Conservation (phyloP, 495 filamentous ascomycete genomes). For the Lasiosphaeriaceae sp. region DNA sequence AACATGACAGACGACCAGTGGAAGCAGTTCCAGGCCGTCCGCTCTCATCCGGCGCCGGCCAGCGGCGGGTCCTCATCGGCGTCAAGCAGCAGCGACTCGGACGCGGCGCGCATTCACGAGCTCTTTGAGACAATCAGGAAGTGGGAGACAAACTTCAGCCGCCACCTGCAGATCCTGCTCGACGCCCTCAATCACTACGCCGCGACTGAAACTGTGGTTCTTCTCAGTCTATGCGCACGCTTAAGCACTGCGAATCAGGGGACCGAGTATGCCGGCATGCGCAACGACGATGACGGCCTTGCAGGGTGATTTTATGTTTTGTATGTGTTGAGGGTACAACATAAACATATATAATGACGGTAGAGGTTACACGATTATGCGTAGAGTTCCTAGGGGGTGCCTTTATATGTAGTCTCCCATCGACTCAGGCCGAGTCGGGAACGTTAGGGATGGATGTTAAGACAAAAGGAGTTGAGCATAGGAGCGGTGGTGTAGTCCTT, state of each 20-base stretch:
- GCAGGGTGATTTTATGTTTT: too few relatives aligned
- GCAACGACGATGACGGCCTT: constrained; percentile 40
- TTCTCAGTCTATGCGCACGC: constrained; percentile 78
- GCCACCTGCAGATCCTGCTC: constrained; percentile 85
- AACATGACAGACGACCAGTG: constrained; percentile 54
- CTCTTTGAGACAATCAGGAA: constrained; percentile 78
- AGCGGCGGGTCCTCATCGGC: neutral
- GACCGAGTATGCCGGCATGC: constrained; percentile 49
- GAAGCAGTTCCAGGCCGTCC: constrained; percentile 41
- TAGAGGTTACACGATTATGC: too few relatives aligned
- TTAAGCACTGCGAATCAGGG: constrained; percentile 72
- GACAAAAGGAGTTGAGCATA: too few relatives aligned
- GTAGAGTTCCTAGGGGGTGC: too few relatives aligned
- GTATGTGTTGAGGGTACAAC: too few relatives aligned
- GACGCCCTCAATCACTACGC: constrained; percentile 96
- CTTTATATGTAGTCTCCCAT: too few relatives aligned
- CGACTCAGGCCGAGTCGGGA: too few relatives aligned
- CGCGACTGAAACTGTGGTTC: constrained; percentile 92
- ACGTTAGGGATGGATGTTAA: too few relatives aligned
- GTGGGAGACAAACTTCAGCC: constrained; percentile 88
- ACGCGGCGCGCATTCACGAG: constrained; percentile 57
- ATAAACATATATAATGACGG: too few relatives aligned
- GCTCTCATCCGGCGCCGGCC: constrained; percentile 25
- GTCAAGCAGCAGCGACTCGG: neutral
- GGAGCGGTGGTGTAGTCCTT: too few relatives aligned